Base-by-base conservation (phyloP, 257 asterid species). In the Coffea eugenioides region DNA sequence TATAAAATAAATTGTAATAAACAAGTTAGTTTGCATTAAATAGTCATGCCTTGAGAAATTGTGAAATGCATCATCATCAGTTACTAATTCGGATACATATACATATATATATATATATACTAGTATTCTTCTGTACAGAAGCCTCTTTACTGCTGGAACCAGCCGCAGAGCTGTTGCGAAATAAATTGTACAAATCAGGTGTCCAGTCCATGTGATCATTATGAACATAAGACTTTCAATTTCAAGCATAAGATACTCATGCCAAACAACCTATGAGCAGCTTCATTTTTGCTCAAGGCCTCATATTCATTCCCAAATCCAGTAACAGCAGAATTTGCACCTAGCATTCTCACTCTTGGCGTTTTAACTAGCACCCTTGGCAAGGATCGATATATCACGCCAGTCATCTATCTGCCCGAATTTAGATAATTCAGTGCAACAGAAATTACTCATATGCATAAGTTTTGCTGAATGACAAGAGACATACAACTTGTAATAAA, bases 351-450 rank as follows among this genome's bases (percentile, higher is more conserved):
- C 72, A 77, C 90, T 84, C 99, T 90, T 20, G 93, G 95, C 65
- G 88, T 80, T 88, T 94, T 92, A 46, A 91, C 83, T 27, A 90
- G 96, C 80, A 90, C 94, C 88, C 95, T 91, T 31, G 99, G 97
- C 65, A 96, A 84, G 76, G 97, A 91, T 80, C n/a, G n/a, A n/a
- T n/a, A 96, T 91, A 83, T 96, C 98, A 67, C 97, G 98, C 99
- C 98, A 96, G 74, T 96, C 99, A 89, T 96, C 98, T 61, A 96
- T 92, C 98, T 96, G 94, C 78, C 67, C 81, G 18, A 81, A 34
- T 71, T 46, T 14, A 57, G 31, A 52, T 41, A 51, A 36, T 31
- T 54, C 56, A 70, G 66, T 43, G 51, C 23, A 39, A 21, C 21
- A 41, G 25, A 45, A 15, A 83, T 27, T 34, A 51, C 70, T 20